Evolutionary conservation across 1,139 yeast species (phyloP), one percentile per base, ranked within the genome.

Genomic region (Yamadazyma membranifaciens): DNA sequence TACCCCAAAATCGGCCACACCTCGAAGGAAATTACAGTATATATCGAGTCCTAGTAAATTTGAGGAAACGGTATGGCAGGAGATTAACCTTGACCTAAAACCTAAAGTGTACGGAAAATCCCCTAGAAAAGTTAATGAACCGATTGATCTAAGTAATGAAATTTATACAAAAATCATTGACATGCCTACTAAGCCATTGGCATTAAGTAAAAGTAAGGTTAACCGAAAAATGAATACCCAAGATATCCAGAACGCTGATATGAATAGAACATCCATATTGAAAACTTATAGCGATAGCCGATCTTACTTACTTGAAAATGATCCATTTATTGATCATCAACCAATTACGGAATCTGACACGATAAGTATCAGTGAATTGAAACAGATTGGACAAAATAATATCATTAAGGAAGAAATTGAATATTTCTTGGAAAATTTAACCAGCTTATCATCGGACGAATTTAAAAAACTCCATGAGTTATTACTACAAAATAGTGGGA

Each of bases 201-300:
- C 5, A 20, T 20, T 12, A 26, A 26, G 13, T 6, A n/a, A 11
- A 20, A 20, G 24, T 5, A 20, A 20, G 5, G 7, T 6, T 20
- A 14, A 11, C 14, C 3, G 14, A 11, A n/a, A 27, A 27, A n/a
- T 10, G 6, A 14, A 27, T n/a, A n/a, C n/a, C n/a, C n/a, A n/a
- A n/a, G n/a, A n/a, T n/a, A n/a, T n/a, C n/a, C n/a, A n/a, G n/a
- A n/a, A n/a, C n/a, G n/a, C n/a, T n/a, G n/a, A n/a, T n/a, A n/a
- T n/a, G n/a, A n/a, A n/a, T n/a, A n/a, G n/a, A n/a, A n/a, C 13
- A 12, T 6, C 14, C 16, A 29, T 17, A 22, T 13, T 25, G 6
- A 46, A 44, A 29, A 49, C 48, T 2, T 60, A 60, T 38, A 57
- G 62, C 1, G 55, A 55, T 2, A 55, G 53, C 30, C 42, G 67